These are phyloP conservation scores for Sugiyamaella pinicola DNA, from an alignment of 1,139 yeast species.

Conservation along the genomic window DNA sequence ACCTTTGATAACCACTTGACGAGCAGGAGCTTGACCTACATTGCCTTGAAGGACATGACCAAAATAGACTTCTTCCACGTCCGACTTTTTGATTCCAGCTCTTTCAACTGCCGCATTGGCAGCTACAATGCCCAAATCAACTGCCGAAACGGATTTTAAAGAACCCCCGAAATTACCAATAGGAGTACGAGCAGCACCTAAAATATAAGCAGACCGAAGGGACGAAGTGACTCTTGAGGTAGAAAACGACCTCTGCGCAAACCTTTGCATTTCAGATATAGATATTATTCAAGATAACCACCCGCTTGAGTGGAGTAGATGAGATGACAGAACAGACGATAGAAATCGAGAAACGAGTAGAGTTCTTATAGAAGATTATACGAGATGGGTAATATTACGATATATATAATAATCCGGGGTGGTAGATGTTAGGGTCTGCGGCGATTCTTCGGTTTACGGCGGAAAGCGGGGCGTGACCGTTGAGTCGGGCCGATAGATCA, in stretches of 20 bases:
- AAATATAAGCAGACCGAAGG: conserved; percentile 50
- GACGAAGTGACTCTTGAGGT: conserved; percentile 16
- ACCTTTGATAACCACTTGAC: conserved; percentile 62
- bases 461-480: neutral
- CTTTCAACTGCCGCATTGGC: conserved; percentile 58
- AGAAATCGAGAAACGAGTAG: no score
- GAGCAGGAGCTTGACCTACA: conserved; percentile 65
- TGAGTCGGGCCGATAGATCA: conserved; percentile 8
- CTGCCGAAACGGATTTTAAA: conserved; percentile 52
- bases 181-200: conserved; percentile 60
- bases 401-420: conserved; percentile 4
- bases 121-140: conserved; percentile 59
- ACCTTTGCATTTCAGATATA: conserved; percentile 6
- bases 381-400: no score
- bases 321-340: no score
- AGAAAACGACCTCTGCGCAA: conserved; percentile 14
- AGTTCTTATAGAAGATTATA: no score
- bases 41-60: conserved; percentile 64
- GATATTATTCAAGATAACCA: no score
- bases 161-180: conserved; percentile 61
- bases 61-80: conserved; percentile 56
- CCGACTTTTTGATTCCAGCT: conserved; percentile 53
- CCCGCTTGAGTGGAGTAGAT: no score
- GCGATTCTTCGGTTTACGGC: conserved; percentile 10
- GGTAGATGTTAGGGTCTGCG: conserved; percentile 10